Base-by-base conservation (phyloP, 805 yeast species). In the Kazachstania kunashirensis region DNA sequence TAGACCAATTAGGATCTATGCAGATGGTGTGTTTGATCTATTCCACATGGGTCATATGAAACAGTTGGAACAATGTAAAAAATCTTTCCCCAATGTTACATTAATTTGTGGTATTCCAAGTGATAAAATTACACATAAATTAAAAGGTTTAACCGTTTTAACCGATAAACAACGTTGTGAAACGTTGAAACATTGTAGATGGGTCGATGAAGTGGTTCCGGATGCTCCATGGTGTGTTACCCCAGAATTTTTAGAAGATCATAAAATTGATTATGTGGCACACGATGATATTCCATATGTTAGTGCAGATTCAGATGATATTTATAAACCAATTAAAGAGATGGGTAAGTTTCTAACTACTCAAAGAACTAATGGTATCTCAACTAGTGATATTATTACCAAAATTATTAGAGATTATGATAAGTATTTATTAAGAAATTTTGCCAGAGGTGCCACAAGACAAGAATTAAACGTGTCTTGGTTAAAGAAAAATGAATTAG, bases 11-110 rank as follows among this genome's bases (percentile, higher is more conserved):
- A 71, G 98, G 42, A 75, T 92, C n/a, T 92, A 92, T 57, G 98
- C 98, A 5, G 98, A 92, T 62, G 98, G 98, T 36, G 96, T 92
- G 14, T 92, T 92, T 66, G 98, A 92, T 62, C 65, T 92, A 44
- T 92, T 92, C 65, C 98, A 92, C 61, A 59, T 92, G 53, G 98
- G 98, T 17, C 98, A 92, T 57, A 92, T 92, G 98, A 77, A 86
- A 54, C 98, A 92, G 60, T 68, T 92, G 49, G 97, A 92, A 56
- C 98, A 92, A 63, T 89, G 97, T 49, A 89, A 92, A 52, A 88
- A 89, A 58, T 75, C 95, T 12, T 77, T 92, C 44, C 81, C 84
- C 10, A 84, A 84, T 49, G 95, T 83, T 23, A 71, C 75, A 39
- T 68, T 92, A 51, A 86, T 92, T 19, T 84, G 89, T 50, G 98